Evolutionary conservation across 1,284 basidiomycete genomes (phyloP).

Genomic region (Apiotrichum sp.): DNA sequence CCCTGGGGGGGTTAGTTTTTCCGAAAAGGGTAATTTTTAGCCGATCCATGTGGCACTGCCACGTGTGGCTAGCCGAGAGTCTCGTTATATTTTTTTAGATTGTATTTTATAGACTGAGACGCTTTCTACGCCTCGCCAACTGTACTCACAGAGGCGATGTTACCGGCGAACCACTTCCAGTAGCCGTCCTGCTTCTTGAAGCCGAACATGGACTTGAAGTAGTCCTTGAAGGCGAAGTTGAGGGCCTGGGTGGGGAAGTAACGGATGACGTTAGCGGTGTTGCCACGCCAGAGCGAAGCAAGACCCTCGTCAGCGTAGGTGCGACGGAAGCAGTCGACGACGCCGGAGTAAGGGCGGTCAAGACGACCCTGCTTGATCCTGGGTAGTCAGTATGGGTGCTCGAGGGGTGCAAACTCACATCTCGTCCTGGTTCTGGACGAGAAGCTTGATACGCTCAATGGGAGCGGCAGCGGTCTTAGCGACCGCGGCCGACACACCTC

Average conservation of each 20-base stretch:
- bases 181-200: constrained; percentile 85
- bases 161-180: constrained; percentile 85
- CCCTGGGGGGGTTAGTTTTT: constrained; percentile 49
- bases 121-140: background rate
- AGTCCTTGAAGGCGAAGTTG: constrained; percentile 97
- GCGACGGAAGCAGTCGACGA: constrained; percentile 78
- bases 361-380: constrained; percentile 95
- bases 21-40: background rate
- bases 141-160: constrained; percentile 63
- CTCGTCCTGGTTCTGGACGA: constrained; percentile 86
- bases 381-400: constrained; percentile 4
- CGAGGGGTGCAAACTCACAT: constrained; percentile 33
- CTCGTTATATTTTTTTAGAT: too few species aligned
- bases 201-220: constrained; percentile 91
- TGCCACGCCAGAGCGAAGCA: constrained; percentile 87
- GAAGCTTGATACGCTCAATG: constrained; percentile 96
- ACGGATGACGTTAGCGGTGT: constrained; percentile 96
- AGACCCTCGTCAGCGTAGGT: constrained; percentile 88
- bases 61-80: too few species aligned
- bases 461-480: constrained; percentile 96
- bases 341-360: constrained; percentile 84
- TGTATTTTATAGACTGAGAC: too few species aligned
- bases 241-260: constrained; percentile 96
- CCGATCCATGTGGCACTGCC: too few species aligned
- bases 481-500: constrained; percentile 60